phyloP scores from a whole-genome alignment of 495 filamentous ascomycete genomes.

The Aspergillus mulundensis region DNA sequence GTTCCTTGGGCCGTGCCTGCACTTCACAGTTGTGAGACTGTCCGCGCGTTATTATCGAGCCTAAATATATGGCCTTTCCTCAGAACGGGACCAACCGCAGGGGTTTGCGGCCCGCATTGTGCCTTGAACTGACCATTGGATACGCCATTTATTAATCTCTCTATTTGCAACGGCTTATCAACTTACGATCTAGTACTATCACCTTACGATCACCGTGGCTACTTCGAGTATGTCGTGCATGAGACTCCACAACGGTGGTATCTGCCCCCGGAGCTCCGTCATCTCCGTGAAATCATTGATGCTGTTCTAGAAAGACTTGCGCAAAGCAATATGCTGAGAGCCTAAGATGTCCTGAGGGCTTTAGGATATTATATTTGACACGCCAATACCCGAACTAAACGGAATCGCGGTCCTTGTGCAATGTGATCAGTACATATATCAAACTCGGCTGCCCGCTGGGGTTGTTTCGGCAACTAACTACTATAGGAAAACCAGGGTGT shows the following conservation, averaged over 20 bases:
- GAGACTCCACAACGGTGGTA: background rate
- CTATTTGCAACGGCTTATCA: background rate
- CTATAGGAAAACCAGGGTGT: background rate
- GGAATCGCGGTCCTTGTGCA: background rate
- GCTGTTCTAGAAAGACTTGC: background rate
- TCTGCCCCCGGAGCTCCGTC: background rate
- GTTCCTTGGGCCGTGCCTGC: background rate
- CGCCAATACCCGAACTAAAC: background rate
- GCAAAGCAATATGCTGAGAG: background rate
- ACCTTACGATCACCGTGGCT: background rate
- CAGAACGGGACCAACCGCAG: background rate
- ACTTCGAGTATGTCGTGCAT: background rate
- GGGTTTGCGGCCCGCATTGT: background rate
- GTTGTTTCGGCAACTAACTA: background rate
- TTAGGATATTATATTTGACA: background rate
- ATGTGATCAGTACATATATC: background rate
- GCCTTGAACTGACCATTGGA: background rate
- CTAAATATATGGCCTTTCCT: background rate
- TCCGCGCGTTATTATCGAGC: background rate
- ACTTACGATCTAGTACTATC: background rate
- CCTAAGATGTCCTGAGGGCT: background rate
- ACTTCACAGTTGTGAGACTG: background rate
- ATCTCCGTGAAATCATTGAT: background rate
- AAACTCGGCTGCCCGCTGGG: background rate
- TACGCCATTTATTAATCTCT: background rate